These are phyloP conservation scores for Alternaria arborescens DNA, from an alignment of 2,329 filamentous ascomycete genomes.

Conservation along the genomic window DNA sequence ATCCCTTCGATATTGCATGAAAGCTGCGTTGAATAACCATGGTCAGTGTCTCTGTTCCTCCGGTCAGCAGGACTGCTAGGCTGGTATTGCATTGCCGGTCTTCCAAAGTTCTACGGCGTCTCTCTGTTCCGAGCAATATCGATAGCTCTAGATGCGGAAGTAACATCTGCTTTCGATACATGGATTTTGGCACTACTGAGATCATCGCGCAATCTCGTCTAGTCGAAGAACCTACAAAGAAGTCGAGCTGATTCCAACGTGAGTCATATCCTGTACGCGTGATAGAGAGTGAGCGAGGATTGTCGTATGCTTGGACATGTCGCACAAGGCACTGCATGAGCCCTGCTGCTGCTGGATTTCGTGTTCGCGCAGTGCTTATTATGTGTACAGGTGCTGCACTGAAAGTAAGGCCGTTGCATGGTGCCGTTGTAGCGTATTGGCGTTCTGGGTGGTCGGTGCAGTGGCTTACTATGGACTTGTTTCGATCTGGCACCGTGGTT, in stretches of 20 bases:
- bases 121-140: background rate
- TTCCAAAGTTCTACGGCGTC: background rate
- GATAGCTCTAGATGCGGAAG: background rate
- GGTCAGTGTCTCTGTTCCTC: background rate
- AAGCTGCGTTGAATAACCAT: background rate
- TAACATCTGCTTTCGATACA: background rate
- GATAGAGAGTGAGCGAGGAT: background rate
- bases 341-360: background rate
- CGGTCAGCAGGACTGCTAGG: background rate
- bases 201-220: background rate
- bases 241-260: background rate
- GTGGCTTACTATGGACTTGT: background rate
- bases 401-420: background rate
- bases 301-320: background rate
- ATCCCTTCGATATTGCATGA: background rate
- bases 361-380: background rate
- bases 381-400: background rate
- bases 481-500: constrained; percentile 5
- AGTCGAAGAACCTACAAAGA: background rate
- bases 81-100: background rate
- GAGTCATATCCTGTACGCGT: background rate
- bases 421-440: constrained; percentile 6
- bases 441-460: background rate
- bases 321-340: background rate
- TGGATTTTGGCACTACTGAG: background rate